Conservation (phyloP, 2,329 filamentous ascomycete genomes). For the Aspergillus sp. region DNA sequence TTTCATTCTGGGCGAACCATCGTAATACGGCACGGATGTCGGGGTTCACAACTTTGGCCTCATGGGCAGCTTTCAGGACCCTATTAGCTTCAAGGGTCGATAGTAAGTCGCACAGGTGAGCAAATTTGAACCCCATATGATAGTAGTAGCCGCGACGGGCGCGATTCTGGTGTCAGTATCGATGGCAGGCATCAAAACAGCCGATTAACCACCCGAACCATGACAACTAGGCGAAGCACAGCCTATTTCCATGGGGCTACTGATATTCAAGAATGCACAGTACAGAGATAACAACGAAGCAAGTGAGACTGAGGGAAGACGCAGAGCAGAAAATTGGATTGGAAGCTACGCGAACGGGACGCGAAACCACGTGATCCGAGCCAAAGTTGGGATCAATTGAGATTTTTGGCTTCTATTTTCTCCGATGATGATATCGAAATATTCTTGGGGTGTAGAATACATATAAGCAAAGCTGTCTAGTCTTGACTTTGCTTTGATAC, state of each 20-base stretch:
- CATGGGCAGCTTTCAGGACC: conserved; percentile 35
- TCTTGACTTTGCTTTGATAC: conserved; percentile 10
- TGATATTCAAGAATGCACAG: background rate
- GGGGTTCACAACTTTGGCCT: conserved; percentile 31
- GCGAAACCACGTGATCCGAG: background rate
- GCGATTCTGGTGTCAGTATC: background rate
- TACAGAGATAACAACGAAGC: background rate
- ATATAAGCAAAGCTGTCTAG: conserved; percentile 10
- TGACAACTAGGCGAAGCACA: background rate
- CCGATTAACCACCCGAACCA: background rate
- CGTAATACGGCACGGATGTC: conserved; percentile 52
- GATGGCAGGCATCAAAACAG: background rate
- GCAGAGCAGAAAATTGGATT: background rate
- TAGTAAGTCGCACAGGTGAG: conserved; percentile 72
- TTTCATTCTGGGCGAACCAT: conserved; percentile 71
- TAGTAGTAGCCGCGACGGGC: background rate
- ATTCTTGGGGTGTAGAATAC: conserved; percentile 20
- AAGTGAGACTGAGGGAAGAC: background rate
- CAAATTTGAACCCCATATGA: conserved; percentile 58
- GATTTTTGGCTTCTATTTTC: background rate
- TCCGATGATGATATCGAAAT: background rate
- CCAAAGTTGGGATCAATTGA: background rate
- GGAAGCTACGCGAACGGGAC: background rate
- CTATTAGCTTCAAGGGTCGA: conserved; percentile 62
- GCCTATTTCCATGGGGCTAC: background rate